Base-by-base conservation (phyloP, 331 rosid genomes). In the Saraca asoca region DNA sequence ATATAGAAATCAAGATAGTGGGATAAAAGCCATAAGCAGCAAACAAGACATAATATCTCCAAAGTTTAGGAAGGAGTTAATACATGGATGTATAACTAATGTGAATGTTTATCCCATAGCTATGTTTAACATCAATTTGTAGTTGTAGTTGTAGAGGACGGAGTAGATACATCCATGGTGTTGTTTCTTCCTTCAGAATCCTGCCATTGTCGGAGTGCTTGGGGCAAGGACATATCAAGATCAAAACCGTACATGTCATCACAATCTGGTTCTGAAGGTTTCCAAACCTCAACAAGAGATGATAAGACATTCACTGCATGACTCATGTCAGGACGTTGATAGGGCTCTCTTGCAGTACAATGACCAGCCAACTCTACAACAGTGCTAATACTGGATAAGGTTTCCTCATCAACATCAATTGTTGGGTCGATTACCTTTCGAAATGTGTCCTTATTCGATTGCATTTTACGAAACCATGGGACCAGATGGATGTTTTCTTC, bases 241-340 rank as follows among this genome's bases (percentile, higher is more conserved):
- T 81, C 77, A 38, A 88, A 86, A 3, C 87, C 97, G 24, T 69
- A 59, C 9, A 58, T 6, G 9, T 81, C 96, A 29, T 86, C 89
- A 6, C 19, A 50, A 43, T 72, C 71, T 12, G 71, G 42, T 49
- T 80, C 79, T 9, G 81, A 7, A 2, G 99, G 99, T 73, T 85
- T 90, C 97, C 96, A 94, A 6, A 83, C 77, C 69, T 86, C 88
- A 19, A 90, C 70, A n/a, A 90, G 88, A 19, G 97, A 76, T 0
- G 91, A 88, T 16, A 94, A 76, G 46, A 88, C 92, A 46, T 83
- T 90, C 77, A 94, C 99, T 0, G 39, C 92, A 51, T 83, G 91
- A 20, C 96, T 56, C 90, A 94, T 90, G 51, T 94, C 97, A 0
- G 99, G 99, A 5, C 97, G 84, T 16, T 88, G 96, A 70, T 83